Conservation (phyloP, 2,329 filamentous ascomycete species). For the Fonsecaea erecta region DNA sequence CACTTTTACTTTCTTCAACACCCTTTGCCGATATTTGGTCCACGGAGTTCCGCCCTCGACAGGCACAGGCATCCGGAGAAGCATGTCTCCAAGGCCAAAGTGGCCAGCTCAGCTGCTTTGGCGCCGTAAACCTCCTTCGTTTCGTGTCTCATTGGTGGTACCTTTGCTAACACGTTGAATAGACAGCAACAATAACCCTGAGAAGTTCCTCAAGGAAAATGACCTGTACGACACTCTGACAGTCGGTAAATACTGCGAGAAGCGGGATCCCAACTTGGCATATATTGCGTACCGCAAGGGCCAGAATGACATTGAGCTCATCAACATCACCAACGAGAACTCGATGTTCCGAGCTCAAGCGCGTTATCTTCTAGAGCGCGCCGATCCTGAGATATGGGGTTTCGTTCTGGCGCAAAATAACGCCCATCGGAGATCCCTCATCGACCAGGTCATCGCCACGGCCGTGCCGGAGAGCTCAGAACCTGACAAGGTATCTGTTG, state of each 20-base stretch:
- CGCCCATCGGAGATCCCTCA: slow-evolving; percentile 86
- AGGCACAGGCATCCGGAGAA: neutral
- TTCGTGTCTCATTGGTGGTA: neutral
- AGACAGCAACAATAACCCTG: slow-evolving; percentile 96
- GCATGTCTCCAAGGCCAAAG: neutral
- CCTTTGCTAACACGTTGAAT: slow-evolving; percentile 1
- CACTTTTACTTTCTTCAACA: neutral
- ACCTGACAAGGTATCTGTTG: slow-evolving; percentile 91
- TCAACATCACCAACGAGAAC: slow-evolving; percentile 98
- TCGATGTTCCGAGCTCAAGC: slow-evolving; percentile 99
- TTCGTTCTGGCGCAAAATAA: slow-evolving; percentile 97
- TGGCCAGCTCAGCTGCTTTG: neutral
- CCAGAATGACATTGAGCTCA: slow-evolving; percentile 94
- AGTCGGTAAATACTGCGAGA: slow-evolving; percentile 98
- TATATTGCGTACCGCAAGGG: slow-evolving; percentile 96
- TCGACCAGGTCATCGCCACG: slow-evolving; percentile 95
- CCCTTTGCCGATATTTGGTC: neutral
- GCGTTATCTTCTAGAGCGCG: slow-evolving; percentile 88
- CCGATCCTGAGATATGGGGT: slow-evolving; percentile 87
- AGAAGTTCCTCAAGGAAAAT: slow-evolving; percentile 97
- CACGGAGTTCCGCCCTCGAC: neutral
- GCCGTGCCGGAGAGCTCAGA: slow-evolving; percentile 92
- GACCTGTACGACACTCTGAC: slow-evolving; percentile 90
- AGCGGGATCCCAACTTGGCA: slow-evolving; percentile 93
- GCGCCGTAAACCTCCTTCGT: neutral